Conservation (phyloP, 2,329 filamentous ascomycete species). For the Dactylellina haptotyla region DNA sequence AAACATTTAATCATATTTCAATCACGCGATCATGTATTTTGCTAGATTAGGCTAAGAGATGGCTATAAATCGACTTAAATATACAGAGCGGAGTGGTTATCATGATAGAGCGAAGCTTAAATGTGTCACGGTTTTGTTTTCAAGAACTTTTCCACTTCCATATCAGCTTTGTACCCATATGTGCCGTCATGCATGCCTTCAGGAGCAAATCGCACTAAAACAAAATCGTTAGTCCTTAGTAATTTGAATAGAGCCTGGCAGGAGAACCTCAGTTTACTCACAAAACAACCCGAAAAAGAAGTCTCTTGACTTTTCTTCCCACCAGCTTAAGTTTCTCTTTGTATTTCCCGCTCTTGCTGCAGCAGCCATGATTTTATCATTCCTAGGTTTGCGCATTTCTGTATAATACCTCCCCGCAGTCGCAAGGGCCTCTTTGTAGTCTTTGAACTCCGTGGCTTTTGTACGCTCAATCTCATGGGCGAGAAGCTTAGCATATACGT, state of each 20-base stretch:
- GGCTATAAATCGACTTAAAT: no score
- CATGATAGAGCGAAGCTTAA: neutral
- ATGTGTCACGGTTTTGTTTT: constrained; percentile 17
- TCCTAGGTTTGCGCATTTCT: constrained; percentile 45
- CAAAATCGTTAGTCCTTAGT: neutral
- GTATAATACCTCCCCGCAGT: constrained; percentile 46
- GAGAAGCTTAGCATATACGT: constrained; percentile 34
- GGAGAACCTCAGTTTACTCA: neutral
- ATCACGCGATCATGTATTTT: no score
- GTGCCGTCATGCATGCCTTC: constrained; percentile 31
- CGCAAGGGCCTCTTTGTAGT: constrained; percentile 27
- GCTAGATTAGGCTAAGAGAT: no score
- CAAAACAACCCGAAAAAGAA: constrained; percentile 47
- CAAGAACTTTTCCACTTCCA: constrained; percentile 45
- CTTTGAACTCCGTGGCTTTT: constrained; percentile 26
- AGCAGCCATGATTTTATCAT: constrained; percentile 46
- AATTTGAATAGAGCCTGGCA: neutral
- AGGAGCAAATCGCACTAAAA: constrained; percentile 33
- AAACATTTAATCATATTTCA: no score
- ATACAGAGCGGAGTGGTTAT: constrained; percentile 7
- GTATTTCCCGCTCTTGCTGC: constrained; percentile 30
- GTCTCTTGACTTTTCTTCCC: constrained; percentile 40
- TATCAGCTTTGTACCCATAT: constrained; percentile 43
- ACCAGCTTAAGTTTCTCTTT: constrained; percentile 47
- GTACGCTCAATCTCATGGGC: constrained; percentile 35